A percentile compares a stretch with the other conserved stretches of the same genome.
Conservation (phyloP, 306 rosid species). For the Quercus gilva region DNA sequence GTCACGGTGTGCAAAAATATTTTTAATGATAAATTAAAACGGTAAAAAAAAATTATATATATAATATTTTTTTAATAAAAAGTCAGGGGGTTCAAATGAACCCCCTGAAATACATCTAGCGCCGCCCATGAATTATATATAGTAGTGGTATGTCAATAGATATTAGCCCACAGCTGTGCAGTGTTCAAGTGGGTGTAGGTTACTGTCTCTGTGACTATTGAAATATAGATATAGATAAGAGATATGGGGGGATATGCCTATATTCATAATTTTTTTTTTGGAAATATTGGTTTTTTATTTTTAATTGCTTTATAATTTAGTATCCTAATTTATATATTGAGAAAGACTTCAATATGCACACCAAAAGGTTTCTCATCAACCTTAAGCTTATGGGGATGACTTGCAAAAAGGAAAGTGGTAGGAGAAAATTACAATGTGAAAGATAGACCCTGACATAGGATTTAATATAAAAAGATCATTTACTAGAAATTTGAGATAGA, state of each 20-base stretch:
- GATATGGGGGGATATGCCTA: background rate
- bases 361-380: background rate
- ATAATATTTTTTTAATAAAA: no score
- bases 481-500: background rate
- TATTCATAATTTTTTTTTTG: background rate
- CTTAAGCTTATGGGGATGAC: background rate
- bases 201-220: background rate
- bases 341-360: background rate
- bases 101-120: no score
- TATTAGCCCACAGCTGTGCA: background rate
- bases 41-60: no score
- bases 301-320: background rate
- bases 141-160: background rate
- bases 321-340: no score
- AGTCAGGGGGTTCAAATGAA: no score
- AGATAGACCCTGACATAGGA: background rate
- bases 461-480: background rate
- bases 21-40: no score
- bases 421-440: background rate
- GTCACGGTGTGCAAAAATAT: no score
- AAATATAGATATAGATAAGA: background rate
- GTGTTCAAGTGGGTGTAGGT: background rate
- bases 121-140: background rate
- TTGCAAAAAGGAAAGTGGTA: background rate
- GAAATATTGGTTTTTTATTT: background rate